These are phyloP conservation scores for Neoboletus subvelutipes DNA, from an alignment of 768 basidiomycete genomes.

Conservation along the genomic window DNA sequence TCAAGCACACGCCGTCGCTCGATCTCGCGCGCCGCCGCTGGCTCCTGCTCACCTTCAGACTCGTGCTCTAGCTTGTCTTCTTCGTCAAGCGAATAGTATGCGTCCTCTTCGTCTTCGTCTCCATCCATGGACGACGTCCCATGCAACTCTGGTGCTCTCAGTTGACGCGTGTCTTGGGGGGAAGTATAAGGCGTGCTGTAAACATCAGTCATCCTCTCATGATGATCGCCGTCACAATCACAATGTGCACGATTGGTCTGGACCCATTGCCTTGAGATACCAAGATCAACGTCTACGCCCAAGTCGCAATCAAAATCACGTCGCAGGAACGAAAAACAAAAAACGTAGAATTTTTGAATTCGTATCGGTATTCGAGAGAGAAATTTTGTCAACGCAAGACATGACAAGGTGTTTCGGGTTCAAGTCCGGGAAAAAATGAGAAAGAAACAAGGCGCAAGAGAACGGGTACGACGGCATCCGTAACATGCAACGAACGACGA, in stretches of 20 bases:
- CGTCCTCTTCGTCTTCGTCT: constrained; percentile 36
- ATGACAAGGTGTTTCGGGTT: constrained; percentile 2
- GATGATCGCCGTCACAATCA: constrained; percentile 5
- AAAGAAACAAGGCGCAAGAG: background rate
- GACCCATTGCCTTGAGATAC: background rate
- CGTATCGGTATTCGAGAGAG: constrained; percentile 12
- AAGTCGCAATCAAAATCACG: constrained; percentile 10
- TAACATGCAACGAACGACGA: constrained; percentile 12
- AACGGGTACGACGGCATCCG: constrained; percentile 12
- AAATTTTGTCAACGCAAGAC: constrained; percentile 1
- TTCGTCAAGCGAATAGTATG: constrained; percentile 31
- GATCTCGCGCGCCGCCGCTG: constrained; percentile 59
- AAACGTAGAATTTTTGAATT: constrained; percentile 11
- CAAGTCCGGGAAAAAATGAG: constrained; percentile 1
- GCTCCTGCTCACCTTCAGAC: constrained; percentile 39
- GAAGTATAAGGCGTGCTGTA: constrained; percentile 28
- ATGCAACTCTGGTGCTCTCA: constrained; percentile 5
- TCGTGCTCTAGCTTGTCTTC: constrained; percentile 17
- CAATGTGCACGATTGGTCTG: background rate
- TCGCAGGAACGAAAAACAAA: constrained; percentile 7
- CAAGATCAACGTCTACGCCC: constrained; percentile 6
- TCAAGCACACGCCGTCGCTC: constrained; percentile 84
- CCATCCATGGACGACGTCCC: constrained; percentile 17
- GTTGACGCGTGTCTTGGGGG: constrained; percentile 14
- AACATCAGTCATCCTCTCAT: constrained; percentile 14